Conservation (phyloP, 148 eudicot genomes). For the Limonium bicolor region DNA sequence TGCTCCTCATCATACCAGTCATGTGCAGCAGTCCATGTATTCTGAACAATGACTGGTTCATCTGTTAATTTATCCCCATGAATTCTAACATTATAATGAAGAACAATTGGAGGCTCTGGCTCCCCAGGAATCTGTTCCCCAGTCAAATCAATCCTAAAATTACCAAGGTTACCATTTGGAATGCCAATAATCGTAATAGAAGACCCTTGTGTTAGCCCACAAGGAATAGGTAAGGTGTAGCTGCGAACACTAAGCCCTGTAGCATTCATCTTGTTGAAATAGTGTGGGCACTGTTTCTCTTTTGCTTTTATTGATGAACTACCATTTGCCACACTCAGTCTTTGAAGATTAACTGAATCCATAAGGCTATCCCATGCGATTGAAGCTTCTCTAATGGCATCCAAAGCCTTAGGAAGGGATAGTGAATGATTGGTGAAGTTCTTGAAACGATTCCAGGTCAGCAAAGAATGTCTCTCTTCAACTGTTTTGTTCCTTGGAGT, state of each 20-base stretch:
- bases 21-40: slow-evolving; percentile 84
- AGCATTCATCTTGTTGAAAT: slow-evolving; percentile 59
- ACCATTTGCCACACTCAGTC: slow-evolving; percentile 33
- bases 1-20: slow-evolving; percentile 97
- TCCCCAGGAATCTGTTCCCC: slow-evolving; percentile 91
- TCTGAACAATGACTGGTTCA: slow-evolving; percentile 89
- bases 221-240: slow-evolving; percentile 60
- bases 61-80: slow-evolving; percentile 89
- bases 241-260: slow-evolving; percentile 36
- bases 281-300: slow-evolving; percentile 89
- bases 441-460: slow-evolving; percentile 62
- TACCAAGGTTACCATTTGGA: slow-evolving; percentile 82
- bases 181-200: slow-evolving; percentile 77
- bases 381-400: slow-evolving; percentile 76
- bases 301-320: slow-evolving; percentile 34
- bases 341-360: slow-evolving; percentile 54
- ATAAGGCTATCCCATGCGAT: slow-evolving; percentile 75
- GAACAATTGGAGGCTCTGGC: slow-evolving; percentile 80
- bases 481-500: slow-evolving; percentile 41
- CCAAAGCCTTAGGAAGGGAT: slow-evolving; percentile 64
- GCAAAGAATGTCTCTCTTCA: slow-evolving; percentile 44
- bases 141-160: slow-evolving; percentile 63
- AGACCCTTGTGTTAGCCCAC: slow-evolving; percentile 93
- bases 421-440: slow-evolving; percentile 39
- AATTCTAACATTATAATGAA: slow-evolving; percentile 89